Evolutionary conservation across 805 yeast species (phyloP), one percentile per base, ranked within the genome.

Genomic region (Myxozyma neglecta): DNA sequence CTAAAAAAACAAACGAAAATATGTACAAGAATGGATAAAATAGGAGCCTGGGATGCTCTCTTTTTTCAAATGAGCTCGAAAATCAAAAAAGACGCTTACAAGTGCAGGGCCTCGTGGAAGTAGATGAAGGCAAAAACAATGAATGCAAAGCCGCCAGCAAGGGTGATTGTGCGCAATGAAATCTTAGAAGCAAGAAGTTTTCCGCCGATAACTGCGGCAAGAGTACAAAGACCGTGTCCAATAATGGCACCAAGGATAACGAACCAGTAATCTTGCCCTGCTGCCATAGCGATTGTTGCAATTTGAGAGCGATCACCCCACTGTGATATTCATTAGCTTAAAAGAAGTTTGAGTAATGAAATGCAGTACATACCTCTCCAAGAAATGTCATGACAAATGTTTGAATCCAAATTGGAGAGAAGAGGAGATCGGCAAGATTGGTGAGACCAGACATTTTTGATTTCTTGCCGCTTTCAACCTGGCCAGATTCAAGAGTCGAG

Each of bases 271-370:
- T 91, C 88, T 48, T 90, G 86, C 44, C 97, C 97, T 0, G 99
- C 97, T 56, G 98, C 97, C 96, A 94, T 88, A 45, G 98, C 98
- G 70, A 94, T 91, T 39, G 97, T 94, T 48, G 97, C 97, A 59
- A 94, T 90, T 77, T 94, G 99, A 11, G 97, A 91, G 71, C 99
- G 85, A 75, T 94, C 99, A 55, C 99, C 99, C 96, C 98, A 91
- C 77, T 58, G 46, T 10, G 50, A 32, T 56, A 43, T 20, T 6
- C 18, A 46, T 16, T 34, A 24, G 29, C 29, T 24, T 3, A 24
- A 24, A 9, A 3, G 7, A 40, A 6, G 16, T 20, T 6, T 4
- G 40, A 20, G 24, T 20, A 13, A 45, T n/a, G 10, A 24, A 14
- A 16, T 37, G 39, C 14, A 10, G 35, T 6, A 59, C 59, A 18